phyloP scores from a whole-genome alignment of 163 green algal genomes.

The Coccomyxa subellipsoidea region DNA sequence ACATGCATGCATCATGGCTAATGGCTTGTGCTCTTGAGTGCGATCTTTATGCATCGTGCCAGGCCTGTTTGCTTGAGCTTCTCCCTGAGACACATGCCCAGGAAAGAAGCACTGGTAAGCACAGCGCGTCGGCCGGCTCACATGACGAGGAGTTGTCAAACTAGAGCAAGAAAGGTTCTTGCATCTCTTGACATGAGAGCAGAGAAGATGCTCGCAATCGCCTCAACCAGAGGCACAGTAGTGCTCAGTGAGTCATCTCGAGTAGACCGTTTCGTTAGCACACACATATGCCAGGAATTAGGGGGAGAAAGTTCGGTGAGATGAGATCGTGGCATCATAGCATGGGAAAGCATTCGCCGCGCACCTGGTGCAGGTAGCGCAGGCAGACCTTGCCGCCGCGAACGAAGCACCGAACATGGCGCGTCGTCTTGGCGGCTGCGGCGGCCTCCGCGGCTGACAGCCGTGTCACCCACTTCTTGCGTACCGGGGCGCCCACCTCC shows the following conservation, averaged over 20 bases:
- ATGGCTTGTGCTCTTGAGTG: background rate
- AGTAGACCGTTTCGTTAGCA: no score
- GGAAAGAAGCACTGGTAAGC: no score
- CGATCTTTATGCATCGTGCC: no score
- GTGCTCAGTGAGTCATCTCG: no score
- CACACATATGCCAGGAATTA: no score
- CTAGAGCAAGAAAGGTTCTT: background rate
- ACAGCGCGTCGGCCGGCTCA: no score
- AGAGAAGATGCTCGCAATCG: no score
- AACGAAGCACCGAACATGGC: background rate
- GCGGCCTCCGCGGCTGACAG: background rate
- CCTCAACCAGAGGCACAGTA: background rate
- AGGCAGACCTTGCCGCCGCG: background rate
- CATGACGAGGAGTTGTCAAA: background rate
- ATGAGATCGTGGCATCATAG: no score
- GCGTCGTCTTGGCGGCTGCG: background rate
- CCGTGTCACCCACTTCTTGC: conserved; percentile 19
- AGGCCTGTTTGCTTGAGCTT: no score
- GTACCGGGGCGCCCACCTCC: background rate
- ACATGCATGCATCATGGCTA: background rate
- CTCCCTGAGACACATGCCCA: background rate
- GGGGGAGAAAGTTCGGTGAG: no score
- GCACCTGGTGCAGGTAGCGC: conserved; percentile 19
- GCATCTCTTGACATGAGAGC: background rate
- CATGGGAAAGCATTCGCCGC: no score